phyloP scores from a whole-genome alignment of 768 basidiomycete species.

The Sarcodon aspratus region DNA sequence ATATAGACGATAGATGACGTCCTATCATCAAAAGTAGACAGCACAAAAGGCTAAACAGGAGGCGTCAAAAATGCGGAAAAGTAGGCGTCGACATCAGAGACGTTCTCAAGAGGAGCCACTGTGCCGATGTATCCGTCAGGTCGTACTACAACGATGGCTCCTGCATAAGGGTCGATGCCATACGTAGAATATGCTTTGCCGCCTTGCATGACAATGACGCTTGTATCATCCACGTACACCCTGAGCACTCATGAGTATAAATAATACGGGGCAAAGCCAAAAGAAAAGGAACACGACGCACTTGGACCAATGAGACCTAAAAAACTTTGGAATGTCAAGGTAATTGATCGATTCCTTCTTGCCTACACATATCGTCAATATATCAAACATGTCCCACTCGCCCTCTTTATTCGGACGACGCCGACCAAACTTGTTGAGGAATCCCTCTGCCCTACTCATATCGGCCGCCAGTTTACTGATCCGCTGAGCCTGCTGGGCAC shows the following conservation, averaged over 20 bases:
- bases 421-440: slow-evolving; percentile 9
- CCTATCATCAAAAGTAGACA: no score
- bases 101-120: slow-evolving; percentile 37
- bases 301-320: slow-evolving; percentile 53
- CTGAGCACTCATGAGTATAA: slow-evolving; percentile 22
- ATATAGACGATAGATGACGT: no score
- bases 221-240: slow-evolving; percentile 47
- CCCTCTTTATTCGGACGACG: neutral
- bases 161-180: slow-evolving; percentile 31
- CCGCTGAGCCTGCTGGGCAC: slow-evolving; percentile 10
- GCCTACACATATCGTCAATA: slow-evolving; percentile 26
- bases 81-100: slow-evolving; percentile 29
- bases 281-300: slow-evolving; percentile 16
- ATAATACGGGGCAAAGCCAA: neutral
- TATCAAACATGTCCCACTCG: slow-evolving; percentile 26
- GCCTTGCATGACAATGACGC: slow-evolving; percentile 30
- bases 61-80: slow-evolving; percentile 32
- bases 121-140: slow-evolving; percentile 59
- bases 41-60: no score
- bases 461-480: slow-evolving; percentile 11
- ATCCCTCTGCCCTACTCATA: slow-evolving; percentile 7
- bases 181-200: slow-evolving; percentile 47
- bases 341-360: slow-evolving; percentile 28
- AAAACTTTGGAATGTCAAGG: slow-evolving; percentile 31
- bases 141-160: slow-evolving; percentile 43